Conservation (phyloP, 1,284 basidiomycete genomes). For the Papiliotrema terrestris region DNA sequence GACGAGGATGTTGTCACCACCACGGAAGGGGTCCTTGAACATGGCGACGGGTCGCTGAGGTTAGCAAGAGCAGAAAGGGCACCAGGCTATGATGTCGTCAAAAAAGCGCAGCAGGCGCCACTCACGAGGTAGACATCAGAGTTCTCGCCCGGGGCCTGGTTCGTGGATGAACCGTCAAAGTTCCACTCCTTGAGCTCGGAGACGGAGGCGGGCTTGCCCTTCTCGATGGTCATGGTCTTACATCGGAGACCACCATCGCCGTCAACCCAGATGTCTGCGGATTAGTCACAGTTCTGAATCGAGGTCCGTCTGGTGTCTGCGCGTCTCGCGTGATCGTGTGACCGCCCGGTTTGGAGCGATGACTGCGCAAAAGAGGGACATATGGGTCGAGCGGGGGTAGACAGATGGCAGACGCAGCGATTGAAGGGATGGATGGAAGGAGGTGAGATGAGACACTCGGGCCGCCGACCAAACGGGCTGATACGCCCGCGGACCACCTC, state of each 20-base stretch:
- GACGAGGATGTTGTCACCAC: constrained; percentile 95
- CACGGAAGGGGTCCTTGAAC: constrained; percentile 99
- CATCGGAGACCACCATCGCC: constrained; percentile 86
- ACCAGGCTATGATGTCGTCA: too few relatives aligned
- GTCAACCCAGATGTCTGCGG: constrained; percentile 88
- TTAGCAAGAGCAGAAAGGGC: constrained; percentile 1
- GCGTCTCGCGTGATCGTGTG: neutral
- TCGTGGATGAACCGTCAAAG: constrained; percentile 97
- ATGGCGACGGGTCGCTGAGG: constrained; percentile 78
- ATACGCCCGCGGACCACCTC: too few relatives aligned
- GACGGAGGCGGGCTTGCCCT: constrained; percentile 37
- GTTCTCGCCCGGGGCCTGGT: constrained; percentile 90
- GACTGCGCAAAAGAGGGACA: neutral
- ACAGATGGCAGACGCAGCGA: too few relatives aligned
- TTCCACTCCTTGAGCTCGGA: constrained; percentile 79
- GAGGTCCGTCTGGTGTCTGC: neutral
- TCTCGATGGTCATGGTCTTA: constrained; percentile 69
- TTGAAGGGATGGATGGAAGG: too few relatives aligned
- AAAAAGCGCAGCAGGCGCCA: constrained; percentile 1
- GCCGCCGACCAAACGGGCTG: too few relatives aligned
- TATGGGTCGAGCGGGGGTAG: too few relatives aligned
- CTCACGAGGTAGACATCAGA: constrained; percentile 89
- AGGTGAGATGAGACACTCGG: too few relatives aligned
- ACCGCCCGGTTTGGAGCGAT: neutral
- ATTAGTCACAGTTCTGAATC: constrained; percentile 14